A percentile compares a stretch with the other conserved stretches of the same genome.
These are phyloP conservation scores for Hysterangium stoloniferum DNA, from an alignment of 768 basidiomycete genomes.

Conservation along the genomic window DNA sequence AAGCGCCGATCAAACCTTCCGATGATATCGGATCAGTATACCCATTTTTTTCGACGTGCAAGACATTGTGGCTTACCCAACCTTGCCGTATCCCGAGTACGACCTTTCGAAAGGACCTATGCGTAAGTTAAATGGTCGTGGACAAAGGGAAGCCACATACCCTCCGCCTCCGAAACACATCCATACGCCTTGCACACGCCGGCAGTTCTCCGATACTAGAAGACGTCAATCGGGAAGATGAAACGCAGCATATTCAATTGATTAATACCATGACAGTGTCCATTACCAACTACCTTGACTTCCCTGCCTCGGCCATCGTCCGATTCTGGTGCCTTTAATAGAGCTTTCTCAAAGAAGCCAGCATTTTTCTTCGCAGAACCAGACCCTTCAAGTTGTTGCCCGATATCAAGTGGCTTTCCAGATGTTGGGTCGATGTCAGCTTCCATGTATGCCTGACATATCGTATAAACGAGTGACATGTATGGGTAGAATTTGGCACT, in stretches of 20 bases:
- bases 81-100: slow-evolving; percentile 73
- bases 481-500: slow-evolving; percentile 1
- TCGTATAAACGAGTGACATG: not conserved
- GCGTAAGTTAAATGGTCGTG: slow-evolving; percentile 8
- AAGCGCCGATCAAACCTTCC: slow-evolving; percentile 83
- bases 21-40: slow-evolving; percentile 6
- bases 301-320: slow-evolving; percentile 54
- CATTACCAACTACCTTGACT: slow-evolving; percentile 85
- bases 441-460: slow-evolving; percentile 51
- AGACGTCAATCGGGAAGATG: slow-evolving; percentile 6
- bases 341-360: slow-evolving; percentile 78
- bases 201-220: slow-evolving; percentile 81
- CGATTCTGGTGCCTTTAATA: slow-evolving; percentile 67
- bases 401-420: slow-evolving; percentile 60
- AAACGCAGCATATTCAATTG: slow-evolving; percentile 12
- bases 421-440: slow-evolving; percentile 59
- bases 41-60: not conserved
- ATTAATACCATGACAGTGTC: slow-evolving; percentile 75
- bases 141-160: slow-evolving; percentile 28
- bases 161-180: slow-evolving; percentile 85
- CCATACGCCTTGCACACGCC: slow-evolving; percentile 82
- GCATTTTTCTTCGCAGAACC: slow-evolving; percentile 66
- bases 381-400: slow-evolving; percentile 46
- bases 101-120: slow-evolving; percentile 36
- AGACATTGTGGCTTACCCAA: slow-evolving; percentile 44